These are phyloP conservation scores for Tricholoma furcatifolium DNA, from an alignment of 768 basidiomycete genomes.

Conservation along the genomic window DNA sequence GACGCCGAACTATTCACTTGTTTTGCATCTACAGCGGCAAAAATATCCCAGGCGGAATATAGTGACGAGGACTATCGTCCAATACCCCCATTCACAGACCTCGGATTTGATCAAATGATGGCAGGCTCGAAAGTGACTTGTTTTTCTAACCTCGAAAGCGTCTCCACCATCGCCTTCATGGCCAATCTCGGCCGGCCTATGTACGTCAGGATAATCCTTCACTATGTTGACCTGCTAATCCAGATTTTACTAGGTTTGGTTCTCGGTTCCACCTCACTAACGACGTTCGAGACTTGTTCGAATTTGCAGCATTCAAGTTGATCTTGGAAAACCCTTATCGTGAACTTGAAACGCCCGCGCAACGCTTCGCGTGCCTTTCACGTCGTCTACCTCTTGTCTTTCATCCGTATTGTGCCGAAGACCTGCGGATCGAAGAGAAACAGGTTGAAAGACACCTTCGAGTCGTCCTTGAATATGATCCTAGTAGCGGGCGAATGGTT, in stretches of 20 bases:
- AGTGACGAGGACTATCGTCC: neutral
- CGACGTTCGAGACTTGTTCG: neutral
- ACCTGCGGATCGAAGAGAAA: slow-evolving; percentile 15
- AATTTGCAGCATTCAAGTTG: slow-evolving; percentile 15
- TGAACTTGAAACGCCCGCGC: neutral
- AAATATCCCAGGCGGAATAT: slow-evolving; percentile 11
- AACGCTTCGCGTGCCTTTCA: slow-evolving; percentile 21
- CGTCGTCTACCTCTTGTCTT: slow-evolving; percentile 28
- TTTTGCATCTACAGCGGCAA: slow-evolving; percentile 19
- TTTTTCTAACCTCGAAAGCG: slow-evolving; percentile 12
- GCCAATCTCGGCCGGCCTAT: slow-evolving; percentile 24
- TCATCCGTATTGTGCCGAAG: slow-evolving; percentile 16
- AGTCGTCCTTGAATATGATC: slow-evolving; percentile 21
- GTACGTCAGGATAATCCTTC: slow-evolving; percentile 14
- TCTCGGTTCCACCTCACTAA: neutral
- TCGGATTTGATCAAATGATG: slow-evolving; percentile 22
- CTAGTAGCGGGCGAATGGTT: slow-evolving; percentile 13
- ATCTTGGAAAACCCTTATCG: slow-evolving; percentile 10
- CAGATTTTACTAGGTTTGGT: neutral
- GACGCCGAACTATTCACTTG: neutral
- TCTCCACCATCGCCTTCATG: slow-evolving; percentile 17
- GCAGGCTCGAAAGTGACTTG: neutral
- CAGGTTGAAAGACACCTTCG: slow-evolving; percentile 33
- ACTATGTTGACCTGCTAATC: too few relatives aligned
- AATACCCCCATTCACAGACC: slow-evolving; percentile 15